phyloP scores from a whole-genome alignment of 495 filamentous ascomycete species.

The Eremomyces bilateralis region DNA sequence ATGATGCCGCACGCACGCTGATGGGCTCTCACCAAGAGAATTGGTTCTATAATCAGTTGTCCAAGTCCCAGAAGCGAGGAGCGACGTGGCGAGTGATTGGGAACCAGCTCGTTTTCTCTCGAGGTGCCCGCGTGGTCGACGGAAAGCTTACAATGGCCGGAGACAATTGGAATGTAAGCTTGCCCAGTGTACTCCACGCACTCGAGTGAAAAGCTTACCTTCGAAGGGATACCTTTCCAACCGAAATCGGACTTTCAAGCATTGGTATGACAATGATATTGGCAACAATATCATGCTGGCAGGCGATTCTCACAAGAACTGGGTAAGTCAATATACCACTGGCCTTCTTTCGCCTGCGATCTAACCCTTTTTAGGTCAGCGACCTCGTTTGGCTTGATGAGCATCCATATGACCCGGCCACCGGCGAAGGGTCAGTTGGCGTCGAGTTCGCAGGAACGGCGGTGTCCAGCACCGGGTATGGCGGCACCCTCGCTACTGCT shows the following conservation, averaged over 20 bases:
- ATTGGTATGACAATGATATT: too few species aligned
- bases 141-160: too few species aligned
- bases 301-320: too few species aligned
- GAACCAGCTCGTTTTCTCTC: conserved; percentile 43
- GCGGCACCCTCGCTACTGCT: conserved; percentile 23
- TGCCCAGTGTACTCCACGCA: too few species aligned
- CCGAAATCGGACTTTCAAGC: conserved; percentile 41
- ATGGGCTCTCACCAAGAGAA: conserved; percentile 45
- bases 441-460: conserved; percentile 47
- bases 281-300: too few species aligned
- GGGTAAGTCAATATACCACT: conserved; percentile 49
- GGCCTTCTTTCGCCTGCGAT: too few species aligned
- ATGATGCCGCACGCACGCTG: conserved; percentile 33
- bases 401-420: conserved; percentile 30
- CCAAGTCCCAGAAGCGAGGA: conserved; percentile 27
- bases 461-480: conserved; percentile 29
- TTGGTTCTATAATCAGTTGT: conserved; percentile 43
- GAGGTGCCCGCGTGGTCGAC: too few species aligned
- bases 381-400: conserved; percentile 42
- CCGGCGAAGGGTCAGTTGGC: conserved; percentile 35
- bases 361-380: conserved; percentile 42
- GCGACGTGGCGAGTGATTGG: conserved; percentile 45
- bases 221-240: conserved; percentile 43
- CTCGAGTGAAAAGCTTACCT: too few species aligned
- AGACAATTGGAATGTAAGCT: too few species aligned